Evolutionary conservation across 2,329 filamentous ascomycete genomes (phyloP), one percentile per base, ranked within the genome.

Genomic region (Trichoderma sp.): DNA sequence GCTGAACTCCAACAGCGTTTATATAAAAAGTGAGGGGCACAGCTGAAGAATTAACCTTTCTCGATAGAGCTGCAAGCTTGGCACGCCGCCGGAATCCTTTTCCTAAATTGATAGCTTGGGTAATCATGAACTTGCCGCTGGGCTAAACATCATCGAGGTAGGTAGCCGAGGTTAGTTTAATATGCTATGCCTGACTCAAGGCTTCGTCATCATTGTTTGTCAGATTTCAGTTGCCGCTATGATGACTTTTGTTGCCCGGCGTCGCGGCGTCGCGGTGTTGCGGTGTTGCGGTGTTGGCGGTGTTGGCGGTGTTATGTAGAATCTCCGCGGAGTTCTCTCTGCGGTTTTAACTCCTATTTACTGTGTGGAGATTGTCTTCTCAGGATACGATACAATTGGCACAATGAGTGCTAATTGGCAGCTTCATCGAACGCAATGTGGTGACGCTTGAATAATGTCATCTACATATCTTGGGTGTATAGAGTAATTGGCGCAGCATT

Each of bases 181-280:
- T 4, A 25, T 27, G 17, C 7, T n/a, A 17, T 17, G 25, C 15
- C 25, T 27, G 19, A 48, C n/a, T 48, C 27, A 17, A 3, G 10
- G 37, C 52, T 65, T 56, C 35, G 63, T 57, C 63, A 65, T 35
- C 52, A 7, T 25, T 8, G 12, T 45, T 56, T 64, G 50, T 64
- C 48, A 64, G 61, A 39, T 13, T 1, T 5, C 4, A 10, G 17
- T 17, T 27, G 22, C 50, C 27, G 27, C 29, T 53, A 29, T 15
- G n/a, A 19, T n/a, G n/a, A n/a, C 17, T 5, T 9, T 19, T 22
- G 17, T 54, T n/a, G 39, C 5, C 39, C 15, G 39, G 39, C 39
- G 39, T 42, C 19, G 39, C 52, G 52, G 52, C 34, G 52, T 54
- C 34, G 52, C 52, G 52, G 52, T 2, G 52, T 54, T 54, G 52